Percentiles rank a stretch among this genome's conserved stretches.
Evolutionary conservation across 1,284 basidiomycete genomes (phyloP).

Genomic region (Flammula alnicola): DNA sequence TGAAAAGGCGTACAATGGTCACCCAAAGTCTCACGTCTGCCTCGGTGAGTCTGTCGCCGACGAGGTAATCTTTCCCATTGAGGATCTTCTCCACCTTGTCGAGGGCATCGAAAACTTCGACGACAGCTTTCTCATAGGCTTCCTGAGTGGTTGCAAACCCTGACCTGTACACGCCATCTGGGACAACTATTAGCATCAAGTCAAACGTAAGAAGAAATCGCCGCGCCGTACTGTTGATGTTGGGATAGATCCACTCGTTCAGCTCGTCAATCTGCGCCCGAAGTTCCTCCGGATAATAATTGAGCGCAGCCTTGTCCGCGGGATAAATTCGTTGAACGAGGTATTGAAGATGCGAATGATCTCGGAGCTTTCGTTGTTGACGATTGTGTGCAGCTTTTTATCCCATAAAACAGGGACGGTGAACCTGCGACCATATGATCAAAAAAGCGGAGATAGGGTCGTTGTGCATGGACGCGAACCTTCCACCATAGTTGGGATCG

Average conservation of each 20-base stretch:
- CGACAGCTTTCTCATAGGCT: conserved; percentile 83
- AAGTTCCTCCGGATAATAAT: conserved; percentile 80
- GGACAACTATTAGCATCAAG: not conserved
- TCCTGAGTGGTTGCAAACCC: conserved; percentile 87
- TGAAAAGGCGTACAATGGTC: conserved; percentile 70
- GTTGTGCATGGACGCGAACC: conserved; percentile 40
- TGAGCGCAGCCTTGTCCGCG: conserved; percentile 67
- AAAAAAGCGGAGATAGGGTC: not conserved
- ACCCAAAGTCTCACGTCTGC: conserved; percentile 92
- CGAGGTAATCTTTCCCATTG: conserved; percentile 78
- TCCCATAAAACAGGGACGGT: conserved; percentile 97
- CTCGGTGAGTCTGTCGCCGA: conserved; percentile 86
- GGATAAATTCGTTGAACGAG: conserved; percentile 77
- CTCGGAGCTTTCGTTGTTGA: conserved; percentile 94
- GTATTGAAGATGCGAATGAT: conserved; percentile 93
- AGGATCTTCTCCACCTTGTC: conserved; percentile 85
- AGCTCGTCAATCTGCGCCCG: conserved; percentile 83
- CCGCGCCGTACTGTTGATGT: conserved; percentile 71
- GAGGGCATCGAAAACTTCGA: conserved; percentile 74
- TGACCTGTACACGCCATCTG: conserved; percentile 86
- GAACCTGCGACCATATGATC: conserved; percentile 50
- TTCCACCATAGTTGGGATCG: conserved; percentile 70
- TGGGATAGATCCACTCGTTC: conserved; percentile 88
- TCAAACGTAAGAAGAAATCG: not conserved
- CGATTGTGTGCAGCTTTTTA: conserved; percentile 87